Percentiles rank a stretch among this genome's conserved stretches.
Conservation (phyloP, 23 red algal genomes). For the Gracilaria domingensis region DNA sequence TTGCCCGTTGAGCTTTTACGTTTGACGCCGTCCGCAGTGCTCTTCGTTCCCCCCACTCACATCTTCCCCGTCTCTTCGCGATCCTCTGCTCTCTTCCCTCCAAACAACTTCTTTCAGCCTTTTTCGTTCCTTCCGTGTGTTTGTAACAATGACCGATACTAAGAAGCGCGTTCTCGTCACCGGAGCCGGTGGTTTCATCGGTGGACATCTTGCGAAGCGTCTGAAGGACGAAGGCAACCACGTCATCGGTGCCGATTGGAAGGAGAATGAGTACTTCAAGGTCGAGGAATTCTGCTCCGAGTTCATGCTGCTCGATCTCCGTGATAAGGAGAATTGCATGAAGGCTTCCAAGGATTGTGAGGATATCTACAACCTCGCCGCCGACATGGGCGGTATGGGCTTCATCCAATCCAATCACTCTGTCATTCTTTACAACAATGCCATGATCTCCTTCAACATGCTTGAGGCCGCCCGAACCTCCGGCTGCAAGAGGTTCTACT, state of each 20-base stretch:
- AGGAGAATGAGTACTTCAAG: constrained; percentile 99
- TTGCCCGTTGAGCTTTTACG: not conserved
- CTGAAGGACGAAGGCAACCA: constrained; percentile 95
- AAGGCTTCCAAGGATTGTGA: constrained; percentile 84
- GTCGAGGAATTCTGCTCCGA: constrained; percentile 97
- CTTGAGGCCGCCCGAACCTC: constrained; percentile 88
- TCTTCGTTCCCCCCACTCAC: not conserved
- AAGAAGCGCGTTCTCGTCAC: constrained; percentile 88
- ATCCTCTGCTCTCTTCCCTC: not conserved
- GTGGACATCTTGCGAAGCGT: constrained; percentile 95
- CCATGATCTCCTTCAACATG: constrained; percentile 99
- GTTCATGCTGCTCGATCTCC: constrained; percentile 97
- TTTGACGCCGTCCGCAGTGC: not conserved
- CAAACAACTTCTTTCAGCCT: not conserved
- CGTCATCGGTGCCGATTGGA: constrained; percentile 99
- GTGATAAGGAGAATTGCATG: constrained; percentile 93
- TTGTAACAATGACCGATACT: constrained; percentile 51
- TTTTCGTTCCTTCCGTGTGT: not conserved
- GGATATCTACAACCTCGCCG: constrained; percentile 99
- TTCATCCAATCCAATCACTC: constrained; percentile 99
- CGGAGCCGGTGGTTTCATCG: constrained; percentile 99
- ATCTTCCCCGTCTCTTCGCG: not conserved
- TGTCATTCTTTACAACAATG: constrained; percentile 99
- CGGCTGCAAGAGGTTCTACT: constrained; percentile 97
- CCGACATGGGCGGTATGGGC: constrained; percentile 99